Conservation (phyloP, 306 rosid genomes). For the Vigna mungo region DNA sequence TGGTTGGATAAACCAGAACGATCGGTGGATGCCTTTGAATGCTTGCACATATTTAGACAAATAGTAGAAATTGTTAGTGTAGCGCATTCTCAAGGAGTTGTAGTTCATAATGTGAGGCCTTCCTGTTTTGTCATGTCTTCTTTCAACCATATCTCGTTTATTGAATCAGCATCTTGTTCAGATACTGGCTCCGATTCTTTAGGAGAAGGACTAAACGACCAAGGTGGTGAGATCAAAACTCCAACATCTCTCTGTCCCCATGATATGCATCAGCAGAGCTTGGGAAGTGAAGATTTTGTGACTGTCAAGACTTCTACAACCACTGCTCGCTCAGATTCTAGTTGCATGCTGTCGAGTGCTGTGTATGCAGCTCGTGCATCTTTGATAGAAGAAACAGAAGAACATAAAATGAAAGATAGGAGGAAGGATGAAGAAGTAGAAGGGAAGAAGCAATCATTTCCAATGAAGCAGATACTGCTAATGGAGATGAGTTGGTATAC, state of each 20-base stretch:
- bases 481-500: slow-evolving; percentile 93
- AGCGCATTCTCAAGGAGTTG: slow-evolving; percentile 91
- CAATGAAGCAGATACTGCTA: slow-evolving; percentile 85
- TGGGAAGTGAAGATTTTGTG: slow-evolving; percentile 63
- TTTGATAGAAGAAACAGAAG: slow-evolving; percentile 71
- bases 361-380: slow-evolving; percentile 70
- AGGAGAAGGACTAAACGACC: slow-evolving; percentile 67
- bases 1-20: slow-evolving; percentile 92
- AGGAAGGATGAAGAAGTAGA: slow-evolving; percentile 67
- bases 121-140: slow-evolving; percentile 97
- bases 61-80: slow-evolving; percentile 78
- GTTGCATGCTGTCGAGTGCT: slow-evolving; percentile 87
- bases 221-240: slow-evolving; percentile 56
- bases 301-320: slow-evolving; percentile 55
- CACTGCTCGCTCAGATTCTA: slow-evolving; percentile 70
- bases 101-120: slow-evolving; percentile 93
- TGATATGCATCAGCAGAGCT: slow-evolving; percentile 55
- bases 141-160: slow-evolving; percentile 88
- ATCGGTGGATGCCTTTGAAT: slow-evolving; percentile 70
- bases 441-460: slow-evolving; percentile 80
- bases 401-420: slow-evolving; percentile 65
- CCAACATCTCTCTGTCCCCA: slow-evolving; percentile 54
- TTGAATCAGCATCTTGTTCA: slow-evolving; percentile 93
- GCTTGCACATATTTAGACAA: slow-evolving; percentile 89
- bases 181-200: slow-evolving; percentile 90